A percentile compares a stretch with the other conserved stretches of the same genome.
These are phyloP conservation scores for Paraconiothyrium sp. DNA, from an alignment of 2,329 filamentous ascomycete species.

Conservation along the genomic window DNA sequence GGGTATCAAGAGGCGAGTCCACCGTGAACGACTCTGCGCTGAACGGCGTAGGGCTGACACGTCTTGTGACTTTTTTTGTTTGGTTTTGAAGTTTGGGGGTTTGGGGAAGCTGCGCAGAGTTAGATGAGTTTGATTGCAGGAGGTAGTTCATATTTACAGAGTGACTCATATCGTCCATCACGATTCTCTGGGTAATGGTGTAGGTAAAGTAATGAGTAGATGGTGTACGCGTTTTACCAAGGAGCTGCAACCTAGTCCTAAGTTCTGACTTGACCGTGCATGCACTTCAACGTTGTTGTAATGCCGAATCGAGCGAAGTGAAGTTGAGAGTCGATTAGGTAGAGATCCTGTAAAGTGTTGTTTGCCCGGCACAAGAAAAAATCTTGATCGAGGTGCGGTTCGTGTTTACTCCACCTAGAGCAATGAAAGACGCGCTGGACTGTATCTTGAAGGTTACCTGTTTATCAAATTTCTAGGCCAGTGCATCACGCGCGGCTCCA, in stretches of 20 bases:
- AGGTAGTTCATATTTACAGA: neutral
- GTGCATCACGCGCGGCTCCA: neutral
- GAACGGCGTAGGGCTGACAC: neutral
- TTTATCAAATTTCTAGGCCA: neutral
- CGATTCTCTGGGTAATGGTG: neutral
- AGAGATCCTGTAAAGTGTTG: neutral
- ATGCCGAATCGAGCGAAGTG: too few relatives aligned
- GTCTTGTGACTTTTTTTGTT: neutral
- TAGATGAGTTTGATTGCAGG: neutral
- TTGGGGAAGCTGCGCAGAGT: neutral
- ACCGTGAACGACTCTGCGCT: neutral
- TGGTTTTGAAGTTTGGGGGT: neutral
- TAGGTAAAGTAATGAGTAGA: neutral
- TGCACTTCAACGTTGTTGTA: too few relatives aligned
- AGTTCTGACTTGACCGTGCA: neutral
- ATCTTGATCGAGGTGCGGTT: neutral
- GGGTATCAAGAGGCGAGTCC: neutral
- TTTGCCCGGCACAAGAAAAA: neutral
- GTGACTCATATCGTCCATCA: neutral
- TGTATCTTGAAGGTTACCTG: neutral
- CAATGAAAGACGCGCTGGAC: neutral
- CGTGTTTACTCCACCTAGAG: neutral
- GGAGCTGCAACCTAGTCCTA: neutral
- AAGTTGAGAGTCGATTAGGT: neutral
- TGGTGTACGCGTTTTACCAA: neutral